Conservation (phyloP, 306 rosid genomes). For the Citrullus mucosospermus region DNA sequence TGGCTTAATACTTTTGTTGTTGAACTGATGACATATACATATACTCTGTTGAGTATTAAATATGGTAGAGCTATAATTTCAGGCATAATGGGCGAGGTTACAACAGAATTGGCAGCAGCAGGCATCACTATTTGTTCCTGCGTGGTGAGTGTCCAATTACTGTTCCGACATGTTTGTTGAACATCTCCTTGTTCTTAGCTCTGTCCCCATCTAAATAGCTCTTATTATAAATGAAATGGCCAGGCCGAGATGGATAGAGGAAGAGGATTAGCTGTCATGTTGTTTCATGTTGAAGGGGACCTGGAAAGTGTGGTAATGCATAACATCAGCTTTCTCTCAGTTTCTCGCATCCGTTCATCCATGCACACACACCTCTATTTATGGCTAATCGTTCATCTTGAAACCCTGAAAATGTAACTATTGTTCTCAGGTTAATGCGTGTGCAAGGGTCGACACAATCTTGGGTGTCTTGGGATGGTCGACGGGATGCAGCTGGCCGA, state of each 20-base stretch:
- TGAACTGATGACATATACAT: background rate
- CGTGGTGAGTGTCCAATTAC: conserved; percentile 60
- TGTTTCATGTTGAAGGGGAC: conserved; percentile 72
- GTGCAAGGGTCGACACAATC: conserved; percentile 53
- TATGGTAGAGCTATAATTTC: conserved; percentile 19
- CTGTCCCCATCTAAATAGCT: conserved; percentile 1
- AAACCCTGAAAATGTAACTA: background rate
- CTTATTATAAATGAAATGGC: conserved; percentile 26
- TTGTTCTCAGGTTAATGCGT: conserved; percentile 44
- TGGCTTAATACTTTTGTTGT: background rate
- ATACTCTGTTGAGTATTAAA: background rate
- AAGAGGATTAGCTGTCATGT: conserved; percentile 84
- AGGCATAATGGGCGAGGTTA: conserved; percentile 96
- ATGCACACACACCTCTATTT: background rate
- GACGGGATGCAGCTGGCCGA: conserved; percentile 92
- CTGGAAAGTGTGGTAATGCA: conserved; percentile 63
- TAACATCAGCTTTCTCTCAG: conserved; percentile 2
- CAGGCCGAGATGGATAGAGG: conserved; percentile 98
- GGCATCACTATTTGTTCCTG: conserved; percentile 81
- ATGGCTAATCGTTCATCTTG: background rate
- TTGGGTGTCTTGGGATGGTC: conserved; percentile 94
- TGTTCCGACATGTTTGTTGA: conserved; percentile 11
- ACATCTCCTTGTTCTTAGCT: conserved; percentile 5
- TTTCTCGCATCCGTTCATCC: background rate
- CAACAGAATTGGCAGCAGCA: conserved; percentile 66